Evolutionary conservation across 306 rosid species (phyloP), one percentile per base, ranked within the genome.

Genomic region (Citrullus amarus): DNA sequence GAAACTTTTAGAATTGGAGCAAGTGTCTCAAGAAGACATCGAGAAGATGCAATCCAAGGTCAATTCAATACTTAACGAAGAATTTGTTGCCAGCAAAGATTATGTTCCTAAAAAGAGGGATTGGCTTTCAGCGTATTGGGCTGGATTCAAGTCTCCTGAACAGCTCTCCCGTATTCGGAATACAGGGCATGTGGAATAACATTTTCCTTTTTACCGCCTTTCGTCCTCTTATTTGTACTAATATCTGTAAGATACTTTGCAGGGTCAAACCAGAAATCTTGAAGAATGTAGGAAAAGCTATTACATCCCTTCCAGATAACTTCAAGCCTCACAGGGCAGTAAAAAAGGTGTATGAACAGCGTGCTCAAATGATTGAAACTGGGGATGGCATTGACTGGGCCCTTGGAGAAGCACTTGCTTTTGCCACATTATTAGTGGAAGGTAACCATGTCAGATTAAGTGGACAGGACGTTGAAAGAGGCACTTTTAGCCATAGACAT

Each of bases 341-440:
- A 77, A 92, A 89, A 88, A 94, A 90, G 89, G 87, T 92, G 57
- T 94, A 94, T 59, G 98, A 91, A 11, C 90, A 82, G 22, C 96
- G 97, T 50, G 88, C 89, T 14, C 95, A 89, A 86, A 94, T 94
- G 98, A 89, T 92, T 79, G 97, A 92, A 85, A 87, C 91, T 15
- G 98, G 96, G 70, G 96, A 90, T 80, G 98, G 93, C 79, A 88
- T 94, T 79, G 98, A 92, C 83, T 94, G 98, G 98, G 97, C 95
- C 48, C 86, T 86, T 75, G 98, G 88, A 3, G 98, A 94, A 88
- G 92, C 98, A 79, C 98, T 94, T 85, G 98, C 98, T 78, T 94
- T 84, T 83, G 97, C 95, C 81, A 94, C 98, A 53, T 86, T 92
- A 81, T 77, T 92, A 20, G 88, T 89, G 79, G 97, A 92, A 88